phyloP scores from a whole-genome alignment of 148 eudicot species.

The Amaranthus hypochondriacus region DNA sequence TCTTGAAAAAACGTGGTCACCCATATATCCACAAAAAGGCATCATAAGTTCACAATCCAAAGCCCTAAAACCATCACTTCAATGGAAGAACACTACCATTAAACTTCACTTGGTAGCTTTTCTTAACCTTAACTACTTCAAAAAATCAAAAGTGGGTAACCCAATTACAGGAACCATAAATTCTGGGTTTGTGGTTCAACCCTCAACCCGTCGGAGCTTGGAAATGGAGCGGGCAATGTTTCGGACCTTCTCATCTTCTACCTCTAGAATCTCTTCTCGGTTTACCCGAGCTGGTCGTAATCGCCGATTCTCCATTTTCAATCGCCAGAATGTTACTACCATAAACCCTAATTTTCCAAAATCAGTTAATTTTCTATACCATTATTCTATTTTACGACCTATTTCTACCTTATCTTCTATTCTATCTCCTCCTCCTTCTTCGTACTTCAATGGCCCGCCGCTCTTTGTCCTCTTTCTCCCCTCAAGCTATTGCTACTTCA shows the following conservation, averaged over 20 bases:
- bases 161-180: too few relatives aligned
- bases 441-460: constrained; percentile 27
- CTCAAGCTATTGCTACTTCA: constrained; percentile 58
- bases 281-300: constrained; percentile 23
- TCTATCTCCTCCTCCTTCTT: constrained; percentile 20
- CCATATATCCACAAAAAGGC: not conserved
- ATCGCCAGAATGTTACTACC: constrained; percentile 28
- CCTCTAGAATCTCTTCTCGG: constrained; percentile 36
- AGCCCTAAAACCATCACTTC: too few relatives aligned
- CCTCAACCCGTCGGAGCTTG: not conserved
- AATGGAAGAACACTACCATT: too few relatives aligned
- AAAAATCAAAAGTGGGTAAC: too few relatives aligned
- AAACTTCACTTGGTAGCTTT: too few relatives aligned
- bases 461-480: constrained; percentile 38
- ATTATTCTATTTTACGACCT: constrained; percentile 26
- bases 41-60: too few relatives aligned
- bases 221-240: constrained; percentile 64
- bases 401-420: constrained; percentile 17
- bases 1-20: constrained; percentile 3
- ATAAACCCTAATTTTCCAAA: constrained; percentile 25
- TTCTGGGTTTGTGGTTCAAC: too few relatives aligned
- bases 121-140: too few relatives aligned
- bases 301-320: constrained; percentile 19
- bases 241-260: constrained; percentile 42
- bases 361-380: constrained; percentile 30